Evolutionary conservation across 2,329 filamentous ascomycete species (phyloP).

Genomic region (Claviceps humidiphila): DNA sequence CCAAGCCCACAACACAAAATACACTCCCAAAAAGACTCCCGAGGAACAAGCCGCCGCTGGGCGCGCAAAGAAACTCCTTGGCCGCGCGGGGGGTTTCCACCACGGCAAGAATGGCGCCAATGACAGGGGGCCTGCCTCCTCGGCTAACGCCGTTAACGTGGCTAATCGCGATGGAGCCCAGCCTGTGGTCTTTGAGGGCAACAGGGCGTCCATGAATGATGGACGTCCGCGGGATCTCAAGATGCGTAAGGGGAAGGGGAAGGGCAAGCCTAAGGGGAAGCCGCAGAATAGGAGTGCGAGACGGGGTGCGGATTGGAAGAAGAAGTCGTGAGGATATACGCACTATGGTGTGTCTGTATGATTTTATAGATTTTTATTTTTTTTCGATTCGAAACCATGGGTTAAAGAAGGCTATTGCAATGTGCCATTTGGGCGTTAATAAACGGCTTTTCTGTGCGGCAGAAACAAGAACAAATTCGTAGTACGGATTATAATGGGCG

Average conservation of each 20-base stretch:
- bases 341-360: background rate
- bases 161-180: conserved; percentile 33
- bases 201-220: conserved; percentile 54
- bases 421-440: no score
- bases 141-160: conserved; percentile 16
- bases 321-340: conserved; percentile 16
- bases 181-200: conserved; percentile 68
- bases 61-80: conserved; percentile 62
- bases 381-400: background rate
- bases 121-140: conserved; percentile 7
- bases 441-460: no score
- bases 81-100: conserved; percentile 48
- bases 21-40: conserved; percentile 57
- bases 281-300: conserved; percentile 25
- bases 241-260: conserved; percentile 31
- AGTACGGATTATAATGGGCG: no score
- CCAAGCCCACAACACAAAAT: conserved; percentile 33
- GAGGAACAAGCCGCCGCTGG: conserved; percentile 59
- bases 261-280: conserved; percentile 24
- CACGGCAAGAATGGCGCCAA: conserved; percentile 21
- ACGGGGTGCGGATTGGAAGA: conserved; percentile 32
- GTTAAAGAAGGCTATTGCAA: no score
- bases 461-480: no score
- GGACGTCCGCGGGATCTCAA: conserved; percentile 46
- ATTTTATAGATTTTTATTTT: background rate